Percentiles rank a stretch among this genome's conserved stretches.
Conservation (phyloP, 2,329 filamentous ascomycete genomes). For the Orbilia blumenaviensis region DNA sequence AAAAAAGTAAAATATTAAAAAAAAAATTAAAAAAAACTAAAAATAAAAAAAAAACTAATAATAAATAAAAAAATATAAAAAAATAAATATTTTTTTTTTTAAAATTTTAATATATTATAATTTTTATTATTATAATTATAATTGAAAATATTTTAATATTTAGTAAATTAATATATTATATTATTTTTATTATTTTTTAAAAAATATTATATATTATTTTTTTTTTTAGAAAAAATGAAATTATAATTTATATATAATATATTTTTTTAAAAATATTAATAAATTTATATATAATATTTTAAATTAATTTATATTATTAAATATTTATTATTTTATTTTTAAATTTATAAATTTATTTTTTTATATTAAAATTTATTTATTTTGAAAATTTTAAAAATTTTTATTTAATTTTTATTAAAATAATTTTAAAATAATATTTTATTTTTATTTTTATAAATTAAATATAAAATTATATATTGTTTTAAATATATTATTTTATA, state of each 20-base stretch:
- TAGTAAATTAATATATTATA: background rate
- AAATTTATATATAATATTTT: background rate
- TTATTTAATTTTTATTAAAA: too few species aligned
- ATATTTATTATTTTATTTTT: background rate
- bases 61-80: background rate
- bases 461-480: too few species aligned
- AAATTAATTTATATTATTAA: background rate
- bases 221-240: too few species aligned
- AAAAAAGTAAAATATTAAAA: slow-evolving; percentile 28
- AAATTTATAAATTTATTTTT: background rate
- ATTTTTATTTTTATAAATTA: too few species aligned
- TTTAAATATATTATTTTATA: too few species aligned
- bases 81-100: background rate
- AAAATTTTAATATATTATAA: background rate
- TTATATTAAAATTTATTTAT: too few species aligned
- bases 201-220: too few species aligned
- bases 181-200: background rate
- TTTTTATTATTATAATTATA: background rate
- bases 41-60: slow-evolving; percentile 26
- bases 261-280: too few species aligned
- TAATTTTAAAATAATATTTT: too few species aligned
- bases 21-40: too few species aligned
- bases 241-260: too few species aligned
- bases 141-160: background rate
- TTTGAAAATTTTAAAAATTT: too few species aligned